Evolutionary conservation across 2,329 filamentous ascomycete genomes (phyloP), one percentile per base, ranked within the genome.

Genomic region (Lasiodiplodia theobromae): DNA sequence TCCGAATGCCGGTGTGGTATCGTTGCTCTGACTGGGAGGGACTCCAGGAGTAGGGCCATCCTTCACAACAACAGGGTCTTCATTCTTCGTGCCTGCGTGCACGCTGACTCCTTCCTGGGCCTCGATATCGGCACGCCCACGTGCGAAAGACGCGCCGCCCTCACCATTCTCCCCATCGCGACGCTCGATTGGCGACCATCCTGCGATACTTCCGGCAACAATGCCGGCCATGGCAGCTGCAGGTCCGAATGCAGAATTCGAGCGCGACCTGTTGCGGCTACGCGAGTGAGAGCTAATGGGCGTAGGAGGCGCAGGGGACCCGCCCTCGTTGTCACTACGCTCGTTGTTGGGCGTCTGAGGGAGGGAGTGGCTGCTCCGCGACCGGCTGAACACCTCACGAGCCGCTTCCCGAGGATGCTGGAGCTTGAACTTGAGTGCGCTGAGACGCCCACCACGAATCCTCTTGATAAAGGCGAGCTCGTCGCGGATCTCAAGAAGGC

Each of bases 191-290:
- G 92, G 92, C 58, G 91, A 92, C 91, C 91, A 94, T 37, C 90
- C 91, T 16, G 89, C 91, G 40, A 94, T 87, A 74, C 90, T 91
- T 53, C 91, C 92, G 10, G 91, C 92, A 62, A 94, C 88, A 69
- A 94, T 90, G 70, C 92, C 92, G n/a, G 92, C 91, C 92, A 94
- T 94, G 70, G 93, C 91, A 8, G 90, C 89, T 1, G 91, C 89
- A 2, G 91, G 90, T 12, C 89, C 91, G 12, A 94, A 84, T 1
- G 91, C 91, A 34, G 91, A 93, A 76, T 88, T 91, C 53, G 90
- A 92, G 72, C 89, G 85, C 63, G 91, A 92, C 64, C 91, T 87
- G 67, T 84, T 87, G 62, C 91, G 79, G 49, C 77, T 77, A 85
- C 74, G 88, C 7, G 66, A 62, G 86, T 73, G 90, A 21, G 87